A percentile compares a stretch with the other conserved stretches of the same genome.
These are phyloP conservation scores for Phytophthora macrochlamydospora DNA, from an alignment of 352 stramenopile genomes.

Conservation along the genomic window DNA sequence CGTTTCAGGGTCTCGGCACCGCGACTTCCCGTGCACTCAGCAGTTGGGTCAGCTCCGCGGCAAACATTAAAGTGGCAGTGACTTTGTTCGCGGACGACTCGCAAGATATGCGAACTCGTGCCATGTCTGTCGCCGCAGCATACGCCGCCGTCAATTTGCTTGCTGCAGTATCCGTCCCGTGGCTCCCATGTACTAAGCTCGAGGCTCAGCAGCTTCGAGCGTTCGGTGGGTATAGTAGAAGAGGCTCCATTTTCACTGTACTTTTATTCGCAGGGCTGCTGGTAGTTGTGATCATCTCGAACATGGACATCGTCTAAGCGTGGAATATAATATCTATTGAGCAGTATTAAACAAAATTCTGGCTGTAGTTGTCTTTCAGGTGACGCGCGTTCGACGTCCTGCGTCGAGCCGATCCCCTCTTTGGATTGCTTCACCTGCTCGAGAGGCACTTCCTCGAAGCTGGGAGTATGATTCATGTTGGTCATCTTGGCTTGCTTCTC, in stretches of 20 bases:
- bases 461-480: no score
- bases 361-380: background rate
- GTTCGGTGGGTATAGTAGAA: conserved; percentile 34
- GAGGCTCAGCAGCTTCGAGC: conserved; percentile 47
- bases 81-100: conserved; percentile 32
- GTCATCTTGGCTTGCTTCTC: no score
- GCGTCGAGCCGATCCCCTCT: conserved; percentile 15
- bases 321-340: conserved; percentile 4
- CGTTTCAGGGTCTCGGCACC: conserved; percentile 46
- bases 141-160: conserved; percentile 42
- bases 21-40: conserved; percentile 33
- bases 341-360: background rate
- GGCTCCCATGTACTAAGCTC: conserved; percentile 44
- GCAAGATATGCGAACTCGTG: conserved; percentile 21
- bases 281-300: conserved; percentile 36
- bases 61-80: conserved; percentile 24
- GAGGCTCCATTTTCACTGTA: conserved; percentile 33
- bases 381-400: conserved; percentile 3
- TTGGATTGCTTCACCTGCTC: background rate
- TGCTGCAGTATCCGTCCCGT: conserved; percentile 21
- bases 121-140: conserved; percentile 21
- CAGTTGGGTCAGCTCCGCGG: conserved; percentile 29
- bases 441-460: no score
- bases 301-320: conserved; percentile 19
- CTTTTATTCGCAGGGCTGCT: conserved; percentile 39